These are phyloP conservation scores for Aspergillus saccharolyticus DNA, from an alignment of 495 filamentous ascomycete species.

Conservation along the genomic window DNA sequence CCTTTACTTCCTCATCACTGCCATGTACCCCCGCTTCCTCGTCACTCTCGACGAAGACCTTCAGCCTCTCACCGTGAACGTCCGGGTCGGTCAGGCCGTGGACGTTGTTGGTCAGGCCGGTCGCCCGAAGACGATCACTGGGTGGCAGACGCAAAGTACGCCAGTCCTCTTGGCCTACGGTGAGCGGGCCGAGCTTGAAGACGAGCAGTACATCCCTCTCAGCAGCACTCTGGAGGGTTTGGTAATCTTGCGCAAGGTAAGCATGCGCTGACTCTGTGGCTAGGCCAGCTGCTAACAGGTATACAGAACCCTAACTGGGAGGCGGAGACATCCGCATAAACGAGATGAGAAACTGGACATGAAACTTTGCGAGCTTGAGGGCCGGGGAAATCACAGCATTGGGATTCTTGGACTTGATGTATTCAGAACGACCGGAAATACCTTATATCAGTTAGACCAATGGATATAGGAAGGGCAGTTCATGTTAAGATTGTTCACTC, in stretches of 20 bases:
- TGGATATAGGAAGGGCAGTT: conserved; percentile 1
- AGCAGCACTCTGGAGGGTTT: conserved; percentile 89
- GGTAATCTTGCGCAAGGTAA: conserved; percentile 94
- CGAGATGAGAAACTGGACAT: conserved; percentile 19
- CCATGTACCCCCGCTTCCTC: conserved; percentile 94
- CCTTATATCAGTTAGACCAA: conserved; percentile 4
- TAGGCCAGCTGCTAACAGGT: conserved; percentile 22
- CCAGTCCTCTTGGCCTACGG: conserved; percentile 89
- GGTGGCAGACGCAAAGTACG: conserved; percentile 99
- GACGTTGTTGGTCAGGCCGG: conserved; percentile 97
- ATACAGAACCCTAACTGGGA: conserved; percentile 52
- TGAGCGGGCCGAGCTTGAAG: conserved; percentile 93
- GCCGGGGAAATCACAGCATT: conserved; percentile 18
- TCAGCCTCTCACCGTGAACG: conserved; percentile 90
- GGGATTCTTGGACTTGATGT: conserved; percentile 36
- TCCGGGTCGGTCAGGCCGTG: conserved; percentile 94
- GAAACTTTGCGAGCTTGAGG: conserved; percentile 18
- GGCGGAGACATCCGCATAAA: conserved; percentile 40
- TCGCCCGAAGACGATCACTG: conserved; percentile 96
- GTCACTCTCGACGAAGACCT: conserved; percentile 93
- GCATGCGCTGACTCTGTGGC: conserved; percentile 10
- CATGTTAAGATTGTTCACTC: too few relatives aligned
- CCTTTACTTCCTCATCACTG: conserved; percentile 95
- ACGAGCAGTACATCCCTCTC: conserved; percentile 91
- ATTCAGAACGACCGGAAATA: conserved; percentile 36